Conservation (phyloP, 2,329 filamentous ascomycete genomes). For the Alternaria sp. region DNA sequence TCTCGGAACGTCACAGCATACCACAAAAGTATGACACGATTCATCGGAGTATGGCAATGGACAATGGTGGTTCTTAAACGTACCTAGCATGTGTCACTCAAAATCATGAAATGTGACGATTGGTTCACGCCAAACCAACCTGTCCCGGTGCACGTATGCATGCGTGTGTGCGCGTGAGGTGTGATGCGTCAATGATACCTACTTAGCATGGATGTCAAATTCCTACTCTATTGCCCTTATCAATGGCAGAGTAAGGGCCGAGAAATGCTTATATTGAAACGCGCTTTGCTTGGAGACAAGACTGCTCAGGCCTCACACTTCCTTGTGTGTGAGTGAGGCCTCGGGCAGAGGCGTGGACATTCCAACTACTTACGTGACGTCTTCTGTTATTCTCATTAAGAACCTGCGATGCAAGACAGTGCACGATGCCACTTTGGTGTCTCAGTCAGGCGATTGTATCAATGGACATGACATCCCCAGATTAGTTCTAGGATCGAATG, state of each 20-base stretch:
- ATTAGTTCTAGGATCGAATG: not conserved
- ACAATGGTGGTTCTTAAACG: constrained; percentile 33
- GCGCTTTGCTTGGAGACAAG: constrained; percentile 46
- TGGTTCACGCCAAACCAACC: constrained; percentile 43
- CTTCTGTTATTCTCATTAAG: not conserved
- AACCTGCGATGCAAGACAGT: not conserved
- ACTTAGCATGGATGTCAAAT: constrained; percentile 99
- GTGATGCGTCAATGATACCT: not conserved
- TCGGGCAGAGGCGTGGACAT: constrained; percentile 41
- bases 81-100: constrained; percentile 47
- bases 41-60: constrained; percentile 46
- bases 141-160: constrained; percentile 7
- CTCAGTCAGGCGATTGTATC: not conserved
- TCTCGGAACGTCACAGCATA: constrained; percentile 40
- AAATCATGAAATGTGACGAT: constrained; percentile 49
- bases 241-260: constrained; percentile 96
- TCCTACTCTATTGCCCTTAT: constrained; percentile 78
- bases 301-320: constrained; percentile 33
- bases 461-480: not conserved
- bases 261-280: constrained; percentile 80
- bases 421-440: not conserved
- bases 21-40: constrained; percentile 40
- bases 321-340: constrained; percentile 25
- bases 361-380: not conserved
- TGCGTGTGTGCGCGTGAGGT: constrained; percentile 8